Conservation (phyloP, 495 filamentous ascomycete genomes). For the Hypoxylon cercidicola region DNA sequence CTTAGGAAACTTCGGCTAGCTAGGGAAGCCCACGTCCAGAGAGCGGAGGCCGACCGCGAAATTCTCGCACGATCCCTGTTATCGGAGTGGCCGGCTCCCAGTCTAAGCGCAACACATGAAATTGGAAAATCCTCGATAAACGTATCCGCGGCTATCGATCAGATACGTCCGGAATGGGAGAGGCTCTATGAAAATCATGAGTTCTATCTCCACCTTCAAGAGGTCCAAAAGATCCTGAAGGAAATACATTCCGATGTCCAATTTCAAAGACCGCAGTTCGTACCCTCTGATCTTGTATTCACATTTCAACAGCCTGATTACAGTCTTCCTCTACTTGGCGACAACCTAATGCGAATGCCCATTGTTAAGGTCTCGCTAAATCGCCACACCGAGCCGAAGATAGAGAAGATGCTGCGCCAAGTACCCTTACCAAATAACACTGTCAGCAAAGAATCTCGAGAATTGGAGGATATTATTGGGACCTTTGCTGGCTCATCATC, state of each 20-base stretch:
- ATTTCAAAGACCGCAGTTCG: slow-evolving; percentile 19
- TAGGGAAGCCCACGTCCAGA: slow-evolving; percentile 34
- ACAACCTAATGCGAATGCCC: slow-evolving; percentile 20
- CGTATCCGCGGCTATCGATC: slow-evolving; percentile 48
- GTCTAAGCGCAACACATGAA: slow-evolving; percentile 14
- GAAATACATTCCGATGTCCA: slow-evolving; percentile 19
- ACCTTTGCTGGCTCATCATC: slow-evolving; percentile 23
- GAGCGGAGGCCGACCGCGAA: slow-evolving; percentile 41
- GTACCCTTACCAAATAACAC: not conserved
- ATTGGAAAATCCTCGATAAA: slow-evolving; percentile 44
- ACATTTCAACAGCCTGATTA: slow-evolving; percentile 15
- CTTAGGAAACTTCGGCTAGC: slow-evolving; percentile 37
- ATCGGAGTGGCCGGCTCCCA: slow-evolving; percentile 48
- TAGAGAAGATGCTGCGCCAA: not conserved
- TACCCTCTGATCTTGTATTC: slow-evolving; percentile 14
- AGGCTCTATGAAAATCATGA: slow-evolving; percentile 58
- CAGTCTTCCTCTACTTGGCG: slow-evolving; percentile 10
- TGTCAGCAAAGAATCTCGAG: not conserved
- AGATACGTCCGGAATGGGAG: slow-evolving; percentile 58
- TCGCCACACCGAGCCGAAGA: not conserved
- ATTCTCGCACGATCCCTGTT: slow-evolving; percentile 45
- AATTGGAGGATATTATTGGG: slow-evolving; percentile 25
- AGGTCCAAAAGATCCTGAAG: slow-evolving; percentile 55
- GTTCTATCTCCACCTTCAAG: slow-evolving; percentile 55
- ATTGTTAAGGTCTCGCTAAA: slow-evolving; percentile 1